Percentiles rank a stretch among this genome's conserved stretches.
Evolutionary conservation across 2,329 filamentous ascomycete genomes (phyloP).

Genomic region (Ambrosiella xylebori): DNA sequence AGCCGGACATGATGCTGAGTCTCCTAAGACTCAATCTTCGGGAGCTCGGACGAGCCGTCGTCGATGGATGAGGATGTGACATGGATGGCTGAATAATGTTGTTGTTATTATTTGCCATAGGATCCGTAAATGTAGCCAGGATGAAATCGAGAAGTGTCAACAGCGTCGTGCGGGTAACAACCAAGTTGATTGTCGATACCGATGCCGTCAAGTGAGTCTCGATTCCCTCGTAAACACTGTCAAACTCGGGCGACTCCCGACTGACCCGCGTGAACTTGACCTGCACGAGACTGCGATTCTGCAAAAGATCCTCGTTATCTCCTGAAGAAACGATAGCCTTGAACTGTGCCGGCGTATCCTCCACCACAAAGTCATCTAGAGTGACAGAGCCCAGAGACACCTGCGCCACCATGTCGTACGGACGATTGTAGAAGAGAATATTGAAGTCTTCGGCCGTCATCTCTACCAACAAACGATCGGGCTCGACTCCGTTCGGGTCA

Average conservation of each 20-base stretch:
- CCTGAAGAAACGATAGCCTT: conserved; percentile 91
- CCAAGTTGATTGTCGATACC: conserved; percentile 87
- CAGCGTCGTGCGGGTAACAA: conserved; percentile 84
- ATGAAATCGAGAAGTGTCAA: conserved; percentile 89
- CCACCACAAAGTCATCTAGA: conserved; percentile 78
- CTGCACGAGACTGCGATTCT: conserved; percentile 66
- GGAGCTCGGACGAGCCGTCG: neutral
- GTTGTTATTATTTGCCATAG: neutral
- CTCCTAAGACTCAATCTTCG: conserved; percentile 5
- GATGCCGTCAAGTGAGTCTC: conserved; percentile 83
- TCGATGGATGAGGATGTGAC: conserved; percentile 13
- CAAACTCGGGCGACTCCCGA: conserved; percentile 79
- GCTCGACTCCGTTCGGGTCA: conserved; percentile 57
- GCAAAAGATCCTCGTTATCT: conserved; percentile 51
- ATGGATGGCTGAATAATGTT: conserved; percentile 15
- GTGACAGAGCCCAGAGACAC: conserved; percentile 74
- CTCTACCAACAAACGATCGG: conserved; percentile 74
- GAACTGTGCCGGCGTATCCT: conserved; percentile 75
- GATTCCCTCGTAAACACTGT: conserved; percentile 78
- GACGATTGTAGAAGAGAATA: conserved; percentile 71
- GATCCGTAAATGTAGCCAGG: conserved; percentile 68
- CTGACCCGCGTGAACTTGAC: conserved; percentile 86
- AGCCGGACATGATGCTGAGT: conserved; percentile 9
- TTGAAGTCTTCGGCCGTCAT: conserved; percentile 79
- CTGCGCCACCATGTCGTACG: conserved; percentile 85